Percentiles rank a stretch among this genome's conserved stretches.
Evolutionary conservation across 2,329 filamentous ascomycete species (phyloP).

Genomic region (Ophiocordyceps camponoti-saundersi): DNA sequence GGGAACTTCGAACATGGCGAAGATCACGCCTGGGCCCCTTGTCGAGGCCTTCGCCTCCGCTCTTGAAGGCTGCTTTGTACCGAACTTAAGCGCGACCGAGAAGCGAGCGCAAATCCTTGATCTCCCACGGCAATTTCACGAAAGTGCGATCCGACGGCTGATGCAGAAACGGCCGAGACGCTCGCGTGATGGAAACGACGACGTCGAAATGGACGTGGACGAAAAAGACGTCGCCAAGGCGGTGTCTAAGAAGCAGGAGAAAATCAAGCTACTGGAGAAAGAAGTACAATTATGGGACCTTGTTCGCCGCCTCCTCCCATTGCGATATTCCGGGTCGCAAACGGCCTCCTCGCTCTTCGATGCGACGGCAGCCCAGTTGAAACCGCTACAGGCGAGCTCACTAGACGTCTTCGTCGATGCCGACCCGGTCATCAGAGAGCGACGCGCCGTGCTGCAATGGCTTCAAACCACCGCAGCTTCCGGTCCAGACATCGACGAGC

Average conservation of each 20-base stretch:
- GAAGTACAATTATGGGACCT: conserved; percentile 89
- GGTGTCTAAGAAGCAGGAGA: conserved; percentile 4
- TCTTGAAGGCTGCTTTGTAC: conserved; percentile 55
- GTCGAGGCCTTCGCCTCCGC: conserved; percentile 75
- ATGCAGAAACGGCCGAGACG: conserved; percentile 13
- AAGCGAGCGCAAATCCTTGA: conserved; percentile 50
- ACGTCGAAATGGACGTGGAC: conserved; percentile 39
- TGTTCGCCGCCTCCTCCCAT: conserved; percentile 54
- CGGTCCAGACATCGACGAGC: conserved; percentile 53
- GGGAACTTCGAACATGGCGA: not conserved
- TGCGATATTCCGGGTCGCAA: conserved; percentile 36
- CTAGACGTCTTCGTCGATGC: conserved; percentile 54
- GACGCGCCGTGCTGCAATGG: conserved; percentile 70
- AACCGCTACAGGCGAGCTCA: conserved; percentile 20
- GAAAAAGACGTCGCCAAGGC: conserved; percentile 11
- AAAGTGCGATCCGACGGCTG: conserved; percentile 25
- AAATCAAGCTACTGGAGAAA: conserved; percentile 44
- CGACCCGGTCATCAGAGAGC: conserved; percentile 60
- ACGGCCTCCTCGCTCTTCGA: conserved; percentile 10
- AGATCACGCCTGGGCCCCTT: conserved; percentile 55
- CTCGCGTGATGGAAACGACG: conserved; percentile 19
- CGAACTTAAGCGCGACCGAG: conserved; percentile 29
- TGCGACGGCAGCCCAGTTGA: conserved; percentile 12
- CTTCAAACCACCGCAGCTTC: conserved; percentile 61
- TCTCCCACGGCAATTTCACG: conserved; percentile 40